Evolutionary conservation across 2,329 filamentous ascomycete species (phyloP).

Genomic region (Epichloe gansuensis): DNA sequence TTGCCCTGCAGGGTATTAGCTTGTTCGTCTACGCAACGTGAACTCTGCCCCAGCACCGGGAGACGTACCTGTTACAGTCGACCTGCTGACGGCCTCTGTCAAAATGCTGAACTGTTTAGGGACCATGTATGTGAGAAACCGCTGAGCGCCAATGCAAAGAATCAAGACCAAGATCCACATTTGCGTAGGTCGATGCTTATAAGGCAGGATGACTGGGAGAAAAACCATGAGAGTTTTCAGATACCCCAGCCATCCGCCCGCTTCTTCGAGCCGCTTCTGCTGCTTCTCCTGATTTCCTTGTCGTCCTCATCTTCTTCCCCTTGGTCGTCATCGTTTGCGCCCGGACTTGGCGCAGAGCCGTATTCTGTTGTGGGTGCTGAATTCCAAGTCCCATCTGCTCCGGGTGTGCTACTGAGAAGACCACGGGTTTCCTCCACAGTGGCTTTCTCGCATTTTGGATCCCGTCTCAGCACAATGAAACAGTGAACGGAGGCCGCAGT

Average conservation of each 20-base stretch:
- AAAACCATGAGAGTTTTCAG: constrained; percentile 14
- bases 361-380: constrained; percentile 1
- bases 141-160: constrained; percentile 9
- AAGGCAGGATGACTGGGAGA: constrained; percentile 15
- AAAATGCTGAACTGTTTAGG: constrained; percentile 16
- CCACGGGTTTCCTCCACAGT: constrained; percentile 1
- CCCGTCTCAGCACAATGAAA: neutral
- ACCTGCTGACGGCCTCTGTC: constrained; percentile 9
- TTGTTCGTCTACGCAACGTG: neutral
- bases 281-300: constrained; percentile 13
- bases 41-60: neutral
- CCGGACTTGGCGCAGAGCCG: constrained; percentile 8
- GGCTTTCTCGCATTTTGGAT: neutral
- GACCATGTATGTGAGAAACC: constrained; percentile 14
- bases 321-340: constrained; percentile 10
- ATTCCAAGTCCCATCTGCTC: neutral
- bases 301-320: constrained; percentile 11
- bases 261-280: constrained; percentile 12
- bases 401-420: neutral
- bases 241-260: constrained; percentile 15
- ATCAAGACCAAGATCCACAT: constrained; percentile 13
- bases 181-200: constrained; percentile 14
- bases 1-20: neutral
- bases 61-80: constrained; percentile 11
- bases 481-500: neutral